Base-by-base conservation (phyloP, 2,329 filamentous ascomycete genomes). In the Tolypocladium sp. region DNA sequence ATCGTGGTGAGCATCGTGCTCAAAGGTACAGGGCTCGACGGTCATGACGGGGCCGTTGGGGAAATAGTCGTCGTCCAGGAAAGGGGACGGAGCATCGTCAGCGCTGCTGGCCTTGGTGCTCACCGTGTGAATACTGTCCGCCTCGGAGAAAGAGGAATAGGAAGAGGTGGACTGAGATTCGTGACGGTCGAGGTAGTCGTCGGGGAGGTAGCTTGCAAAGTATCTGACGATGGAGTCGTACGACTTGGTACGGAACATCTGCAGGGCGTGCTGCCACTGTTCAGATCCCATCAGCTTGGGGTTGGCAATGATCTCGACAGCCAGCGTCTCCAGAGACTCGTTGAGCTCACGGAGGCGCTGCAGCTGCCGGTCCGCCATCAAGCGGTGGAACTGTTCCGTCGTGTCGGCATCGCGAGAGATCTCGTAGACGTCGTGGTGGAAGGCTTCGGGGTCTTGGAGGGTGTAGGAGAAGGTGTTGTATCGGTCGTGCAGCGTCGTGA, bases 271-370 rank as follows among this genome's bases (percentile, higher is more conserved):
- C 63, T 82, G 77, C 82, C 82, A 85, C 72, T 84, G 82, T 22
- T 82, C 75, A 55, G 80, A 82, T 59, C 80, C 82, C 71, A 85
- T 81, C 63, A 85, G 74, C 58, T 75, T 75, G 20, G 82, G 82
- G 71, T 84, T 84, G 67, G 78, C 81, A 63, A 85, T 82, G 68
- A 85, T 85, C 71, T 85, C 82, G 64, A 82, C 72, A n/a, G 82
- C 80, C 55, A 83, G 80, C 55, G 80, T 80, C 66, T 84, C 78
- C 59, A 85, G 77, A 56, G 76, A 79, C 55, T 80, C 72, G 67
- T 83, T 81, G 59, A 85, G 74, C 67, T 85, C 82, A 61, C 72
- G 72, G 54, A 84, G 72, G 27, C 82, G 81, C 65, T 80, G 76
- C 38, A 77, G 72, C 71, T 80, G 82, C 64, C 82, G 82, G 57